Evolutionary conservation across 768 basidiomycete genomes (phyloP).

Genomic region (Lactifluus echinatus): DNA sequence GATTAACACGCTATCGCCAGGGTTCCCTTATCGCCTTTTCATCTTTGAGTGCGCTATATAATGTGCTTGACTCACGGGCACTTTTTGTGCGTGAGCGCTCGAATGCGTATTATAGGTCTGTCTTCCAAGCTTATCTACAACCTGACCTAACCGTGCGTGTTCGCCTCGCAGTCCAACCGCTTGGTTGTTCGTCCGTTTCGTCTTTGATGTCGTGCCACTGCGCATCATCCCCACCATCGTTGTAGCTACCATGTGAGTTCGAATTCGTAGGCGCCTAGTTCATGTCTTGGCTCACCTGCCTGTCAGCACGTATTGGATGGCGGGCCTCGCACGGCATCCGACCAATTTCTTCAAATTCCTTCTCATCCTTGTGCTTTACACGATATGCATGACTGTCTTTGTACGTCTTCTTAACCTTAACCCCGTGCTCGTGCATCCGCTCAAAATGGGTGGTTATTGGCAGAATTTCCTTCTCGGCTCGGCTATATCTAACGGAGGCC

Average conservation of each 20-base stretch:
- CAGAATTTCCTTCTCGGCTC: constrained; percentile 89
- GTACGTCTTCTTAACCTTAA: constrained; percentile 30
- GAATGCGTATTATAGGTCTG: constrained; percentile 74
- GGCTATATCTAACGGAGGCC: constrained; percentile 75
- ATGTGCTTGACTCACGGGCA: constrained; percentile 73
- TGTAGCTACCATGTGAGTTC: constrained; percentile 68
- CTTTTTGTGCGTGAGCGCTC: constrained; percentile 89
- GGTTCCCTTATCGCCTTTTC: constrained; percentile 90
- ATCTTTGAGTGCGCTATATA: constrained; percentile 81
- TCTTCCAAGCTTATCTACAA: background rate
- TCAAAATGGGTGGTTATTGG: background rate
- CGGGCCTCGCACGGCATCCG: constrained; percentile 70
- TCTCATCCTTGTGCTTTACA: constrained; percentile 79
- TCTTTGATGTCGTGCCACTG: constrained; percentile 86
- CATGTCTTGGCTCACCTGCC: background rate
- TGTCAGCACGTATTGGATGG: constrained; percentile 87
- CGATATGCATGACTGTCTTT: constrained; percentile 78
- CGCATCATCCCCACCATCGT: constrained; percentile 85
- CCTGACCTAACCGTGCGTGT: background rate
- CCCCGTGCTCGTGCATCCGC: background rate
- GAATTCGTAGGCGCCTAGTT: background rate
- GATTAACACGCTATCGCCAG: constrained; percentile 29
- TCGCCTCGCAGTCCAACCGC: constrained; percentile 56
- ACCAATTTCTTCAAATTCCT: constrained; percentile 92
- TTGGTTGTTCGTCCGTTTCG: constrained; percentile 81